Conservation (phyloP, 2,329 filamentous ascomycete species). For the Tolypocladium nubicola region DNA sequence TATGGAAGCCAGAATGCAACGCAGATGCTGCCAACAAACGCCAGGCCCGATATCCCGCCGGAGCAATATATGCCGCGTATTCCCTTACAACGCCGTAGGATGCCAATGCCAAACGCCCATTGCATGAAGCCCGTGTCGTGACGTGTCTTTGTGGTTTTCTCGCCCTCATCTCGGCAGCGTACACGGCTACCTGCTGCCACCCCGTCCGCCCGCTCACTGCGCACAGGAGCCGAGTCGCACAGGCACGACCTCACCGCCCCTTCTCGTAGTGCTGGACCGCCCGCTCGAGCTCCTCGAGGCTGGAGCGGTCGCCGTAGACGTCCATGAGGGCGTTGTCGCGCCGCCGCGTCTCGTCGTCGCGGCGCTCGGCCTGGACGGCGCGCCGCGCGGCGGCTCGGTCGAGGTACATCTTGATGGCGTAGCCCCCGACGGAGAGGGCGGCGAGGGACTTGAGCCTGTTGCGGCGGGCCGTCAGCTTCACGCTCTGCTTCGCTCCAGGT, state of each 20-base stretch:
- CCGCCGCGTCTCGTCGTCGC: constrained; percentile 22
- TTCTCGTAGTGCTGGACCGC: constrained; percentile 36
- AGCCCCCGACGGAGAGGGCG: constrained; percentile 20
- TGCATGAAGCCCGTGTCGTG: neutral
- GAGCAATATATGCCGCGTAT: neutral
- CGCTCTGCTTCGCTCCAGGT: neutral
- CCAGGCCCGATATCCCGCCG: neutral
- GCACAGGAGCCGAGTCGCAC: neutral
- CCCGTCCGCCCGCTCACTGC: neutral
- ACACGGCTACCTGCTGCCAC: too few relatives aligned
- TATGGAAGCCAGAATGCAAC: neutral
- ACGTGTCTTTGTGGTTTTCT: neutral
- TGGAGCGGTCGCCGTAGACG: constrained; percentile 39
- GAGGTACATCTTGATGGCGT: constrained; percentile 22
- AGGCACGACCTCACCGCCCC: constrained; percentile 9
- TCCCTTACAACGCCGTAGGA: neutral
- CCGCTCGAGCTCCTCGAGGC: constrained; percentile 35
- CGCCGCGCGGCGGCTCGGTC: constrained; percentile 16
- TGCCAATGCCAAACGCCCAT: neutral
- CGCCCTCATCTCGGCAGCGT: too few relatives aligned
- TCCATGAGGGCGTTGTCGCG: constrained; percentile 34
- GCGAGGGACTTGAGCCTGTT: constrained; percentile 12
- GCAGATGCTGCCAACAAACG: neutral
- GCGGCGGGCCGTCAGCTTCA: neutral
- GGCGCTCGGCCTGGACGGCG: constrained; percentile 19